Evolutionary conservation across 2,329 filamentous ascomycete species (phyloP).

Genomic region (Ophiocordyceps unilateralis): DNA sequence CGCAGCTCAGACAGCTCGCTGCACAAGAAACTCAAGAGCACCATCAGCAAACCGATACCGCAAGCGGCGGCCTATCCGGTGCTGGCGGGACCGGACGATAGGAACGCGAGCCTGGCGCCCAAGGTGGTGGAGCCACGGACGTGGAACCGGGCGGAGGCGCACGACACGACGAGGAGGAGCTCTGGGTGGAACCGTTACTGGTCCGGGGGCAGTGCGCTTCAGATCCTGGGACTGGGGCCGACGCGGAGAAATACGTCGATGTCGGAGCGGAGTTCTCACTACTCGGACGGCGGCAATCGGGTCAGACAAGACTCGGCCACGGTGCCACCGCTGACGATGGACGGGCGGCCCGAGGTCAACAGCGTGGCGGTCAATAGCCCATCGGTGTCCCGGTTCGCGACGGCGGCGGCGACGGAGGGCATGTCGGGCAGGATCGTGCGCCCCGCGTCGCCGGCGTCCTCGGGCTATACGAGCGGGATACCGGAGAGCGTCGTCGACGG

Average conservation of each 20-base stretch:
- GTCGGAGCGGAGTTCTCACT: conserved; percentile 38
- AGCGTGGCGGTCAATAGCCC: conserved; percentile 54
- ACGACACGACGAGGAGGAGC: conserved; percentile 37
- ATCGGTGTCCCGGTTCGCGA: conserved; percentile 43
- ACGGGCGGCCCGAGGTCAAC: conserved; percentile 43
- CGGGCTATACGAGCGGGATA: conserved; percentile 46
- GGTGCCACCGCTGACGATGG: conserved; percentile 50
- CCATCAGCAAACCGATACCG: conserved; percentile 43
- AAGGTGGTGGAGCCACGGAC: conserved; percentile 17
- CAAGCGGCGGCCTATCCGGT: conserved; percentile 19
- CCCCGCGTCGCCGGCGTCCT: conserved; percentile 28
- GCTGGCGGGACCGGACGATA: conserved; percentile 19
- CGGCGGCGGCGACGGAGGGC: conserved; percentile 37
- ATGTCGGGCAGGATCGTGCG: conserved; percentile 46
- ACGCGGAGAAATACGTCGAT: conserved; percentile 31
- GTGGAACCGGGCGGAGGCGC: conserved; percentile 13
- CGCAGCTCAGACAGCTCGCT: conserved; percentile 34
- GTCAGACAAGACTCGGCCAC: conserved; percentile 51
- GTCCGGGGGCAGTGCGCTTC: conserved; percentile 53
- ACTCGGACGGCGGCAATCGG: conserved; percentile 22
- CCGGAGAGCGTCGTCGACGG: conserved; percentile 44
- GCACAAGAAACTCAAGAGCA: conserved; percentile 45
- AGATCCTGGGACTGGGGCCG: conserved; percentile 42
- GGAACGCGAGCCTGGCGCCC: conserved; percentile 21
- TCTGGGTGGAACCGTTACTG: conserved; percentile 67